phyloP scores from a whole-genome alignment of 2,329 filamentous ascomycete genomes.

The Lasiodiplodia theobromae region DNA sequence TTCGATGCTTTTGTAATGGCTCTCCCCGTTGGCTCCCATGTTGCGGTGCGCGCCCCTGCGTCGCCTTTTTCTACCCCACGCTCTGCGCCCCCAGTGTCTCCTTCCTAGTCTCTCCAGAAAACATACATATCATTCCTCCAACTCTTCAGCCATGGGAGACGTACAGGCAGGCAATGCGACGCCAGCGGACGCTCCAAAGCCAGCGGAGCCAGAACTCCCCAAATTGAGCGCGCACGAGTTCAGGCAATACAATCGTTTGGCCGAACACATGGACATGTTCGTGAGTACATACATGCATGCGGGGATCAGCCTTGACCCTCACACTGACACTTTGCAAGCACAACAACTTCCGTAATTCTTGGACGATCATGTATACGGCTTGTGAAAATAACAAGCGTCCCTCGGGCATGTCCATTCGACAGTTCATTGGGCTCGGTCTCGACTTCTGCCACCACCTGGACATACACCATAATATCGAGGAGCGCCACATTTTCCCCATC shows the following conservation, averaged over 20 bases:
- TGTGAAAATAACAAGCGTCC: constrained; percentile 68
- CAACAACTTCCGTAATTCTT: constrained; percentile 76
- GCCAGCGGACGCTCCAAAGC: constrained; percentile 2
- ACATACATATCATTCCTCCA: not conserved
- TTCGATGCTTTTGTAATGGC: constrained; percentile 7
- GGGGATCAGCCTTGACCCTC: constrained; percentile 25
- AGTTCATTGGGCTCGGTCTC: constrained; percentile 73
- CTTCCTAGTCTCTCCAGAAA: not conserved
- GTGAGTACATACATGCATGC: constrained; percentile 47
- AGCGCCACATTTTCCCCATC: constrained; percentile 79
- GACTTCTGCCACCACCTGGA: constrained; percentile 74
- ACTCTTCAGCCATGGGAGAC: constrained; percentile 4
- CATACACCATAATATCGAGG: constrained; percentile 83
- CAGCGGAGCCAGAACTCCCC: constrained; percentile 44
- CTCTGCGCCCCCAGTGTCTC: not conserved
- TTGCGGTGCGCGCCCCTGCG: constrained; percentile 3
- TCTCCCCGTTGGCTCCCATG: not conserved
- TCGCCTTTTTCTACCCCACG: constrained; percentile 15
- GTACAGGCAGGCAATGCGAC: not conserved
- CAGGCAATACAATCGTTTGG: constrained; percentile 72
- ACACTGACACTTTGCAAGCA: constrained; percentile 59
- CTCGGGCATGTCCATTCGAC: constrained; percentile 67
- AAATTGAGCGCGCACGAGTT: constrained; percentile 73
- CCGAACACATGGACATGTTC: constrained; percentile 77
- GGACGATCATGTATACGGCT: constrained; percentile 74